Percentiles rank a stretch among this genome's conserved stretches.
Evolutionary conservation across 2,329 filamentous ascomycete genomes (phyloP).

Genomic region (Colletotrichum filicis): DNA sequence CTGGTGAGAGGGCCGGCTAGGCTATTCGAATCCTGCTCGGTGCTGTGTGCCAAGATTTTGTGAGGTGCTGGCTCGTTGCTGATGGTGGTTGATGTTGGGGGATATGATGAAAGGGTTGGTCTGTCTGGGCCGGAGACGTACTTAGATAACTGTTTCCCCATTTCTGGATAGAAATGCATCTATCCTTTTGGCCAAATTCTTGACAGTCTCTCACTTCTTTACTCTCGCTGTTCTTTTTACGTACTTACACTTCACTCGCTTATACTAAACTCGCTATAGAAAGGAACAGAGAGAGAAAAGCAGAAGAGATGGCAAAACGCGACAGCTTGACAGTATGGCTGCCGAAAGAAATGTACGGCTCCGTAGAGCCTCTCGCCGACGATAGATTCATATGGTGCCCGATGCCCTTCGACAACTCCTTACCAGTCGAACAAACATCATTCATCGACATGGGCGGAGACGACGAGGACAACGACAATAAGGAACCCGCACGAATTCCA

Average conservation of each 20-base stretch:
- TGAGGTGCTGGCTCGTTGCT: not conserved
- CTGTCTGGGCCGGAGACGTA: not conserved
- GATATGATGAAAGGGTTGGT: not conserved
- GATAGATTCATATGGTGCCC: slow-evolving; percentile 26
- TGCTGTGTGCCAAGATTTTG: not conserved
- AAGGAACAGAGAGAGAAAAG: not conserved
- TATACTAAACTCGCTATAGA: slow-evolving; percentile 1
- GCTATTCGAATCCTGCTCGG: not conserved
- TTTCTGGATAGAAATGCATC: not conserved
- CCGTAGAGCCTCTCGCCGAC: slow-evolving; percentile 28
- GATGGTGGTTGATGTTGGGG: not conserved
- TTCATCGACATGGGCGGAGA: slow-evolving; percentile 23
- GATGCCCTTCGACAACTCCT: slow-evolving; percentile 27
- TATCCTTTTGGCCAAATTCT: not conserved
- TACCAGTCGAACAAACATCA: slow-evolving; percentile 28
- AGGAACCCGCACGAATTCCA: too few relatives aligned
- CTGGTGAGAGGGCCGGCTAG: not conserved
- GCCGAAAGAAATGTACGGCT: slow-evolving; percentile 31
- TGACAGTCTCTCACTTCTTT: too few relatives aligned
- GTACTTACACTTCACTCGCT: slow-evolving; percentile 5
- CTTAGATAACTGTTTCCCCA: not conserved
- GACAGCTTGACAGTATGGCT: slow-evolving; percentile 30
- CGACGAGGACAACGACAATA: not conserved
- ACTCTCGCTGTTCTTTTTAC: not conserved
- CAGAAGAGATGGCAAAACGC: slow-evolving; percentile 11